Conservation (phyloP, 192 early-diverging fungal genomes). For the Entomortierella lignicola region DNA sequence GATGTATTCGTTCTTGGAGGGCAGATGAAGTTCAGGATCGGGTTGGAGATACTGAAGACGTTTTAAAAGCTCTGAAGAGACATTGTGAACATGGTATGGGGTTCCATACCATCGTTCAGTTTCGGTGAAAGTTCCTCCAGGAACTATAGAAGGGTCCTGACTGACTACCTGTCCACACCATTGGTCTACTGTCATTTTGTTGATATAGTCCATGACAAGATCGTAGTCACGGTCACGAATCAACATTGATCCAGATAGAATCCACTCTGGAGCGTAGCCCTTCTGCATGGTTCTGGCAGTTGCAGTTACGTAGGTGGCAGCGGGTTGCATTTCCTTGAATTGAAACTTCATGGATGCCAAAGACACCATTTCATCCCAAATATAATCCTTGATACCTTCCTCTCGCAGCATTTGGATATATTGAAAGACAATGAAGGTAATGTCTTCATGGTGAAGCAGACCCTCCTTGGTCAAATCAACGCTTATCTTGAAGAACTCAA, state of each 20-base stretch:
- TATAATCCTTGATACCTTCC: slow-evolving; percentile 75
- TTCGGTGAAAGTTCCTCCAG: slow-evolving; percentile 55
- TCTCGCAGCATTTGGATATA: slow-evolving; percentile 84
- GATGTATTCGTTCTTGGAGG: slow-evolving; percentile 79
- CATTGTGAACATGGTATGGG: slow-evolving; percentile 72
- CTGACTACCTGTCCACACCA: slow-evolving; percentile 56
- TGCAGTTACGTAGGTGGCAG: slow-evolving; percentile 69
- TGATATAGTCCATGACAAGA: slow-evolving; percentile 69
- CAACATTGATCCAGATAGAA: slow-evolving; percentile 76
- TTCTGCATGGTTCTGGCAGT: slow-evolving; percentile 79
- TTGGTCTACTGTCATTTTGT: slow-evolving; percentile 64
- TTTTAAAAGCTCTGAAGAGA: slow-evolving; percentile 63
- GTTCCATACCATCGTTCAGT: slow-evolving; percentile 86
- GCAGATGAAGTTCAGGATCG: slow-evolving; percentile 45
- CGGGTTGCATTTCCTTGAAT: slow-evolving; percentile 78
- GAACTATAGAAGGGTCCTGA: slow-evolving; percentile 7
- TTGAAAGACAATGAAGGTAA: slow-evolving; percentile 83
- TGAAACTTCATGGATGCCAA: slow-evolving; percentile 64
- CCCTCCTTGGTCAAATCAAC: slow-evolving; percentile 84
- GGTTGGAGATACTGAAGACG: slow-evolving; percentile 24
- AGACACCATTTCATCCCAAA: slow-evolving; percentile 80
- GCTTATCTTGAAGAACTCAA: slow-evolving; percentile 82
- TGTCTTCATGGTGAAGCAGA: slow-evolving; percentile 78
- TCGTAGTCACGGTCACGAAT: slow-evolving; percentile 68
- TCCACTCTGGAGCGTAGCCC: slow-evolving; percentile 68